These are phyloP conservation scores for Panaeolus cyanescens DNA, from an alignment of 768 basidiomycete genomes.

Conservation along the genomic window DNA sequence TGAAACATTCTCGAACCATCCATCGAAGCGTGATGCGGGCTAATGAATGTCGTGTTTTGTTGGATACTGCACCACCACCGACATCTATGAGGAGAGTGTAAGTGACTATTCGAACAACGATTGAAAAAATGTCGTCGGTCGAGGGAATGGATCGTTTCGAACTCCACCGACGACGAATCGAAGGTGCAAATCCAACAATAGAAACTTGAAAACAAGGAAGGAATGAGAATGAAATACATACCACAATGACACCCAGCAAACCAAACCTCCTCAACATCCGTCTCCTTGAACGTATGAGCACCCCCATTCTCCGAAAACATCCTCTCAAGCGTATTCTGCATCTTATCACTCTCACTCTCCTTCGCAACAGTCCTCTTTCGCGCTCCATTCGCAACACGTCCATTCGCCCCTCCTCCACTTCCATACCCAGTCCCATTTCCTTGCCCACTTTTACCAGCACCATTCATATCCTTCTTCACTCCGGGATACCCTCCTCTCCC, in stretches of 20 bases:
- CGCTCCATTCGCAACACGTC: background rate
- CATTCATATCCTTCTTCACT: background rate
- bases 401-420: constrained; percentile 7
- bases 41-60: constrained; percentile 47
- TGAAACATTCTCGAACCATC: constrained; percentile 77
- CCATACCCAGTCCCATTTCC: background rate
- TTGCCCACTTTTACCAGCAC: background rate
- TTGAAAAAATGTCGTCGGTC: background rate
- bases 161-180: background rate
- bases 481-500: background rate
- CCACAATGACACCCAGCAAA: constrained; percentile 58
- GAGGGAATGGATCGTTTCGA: background rate
- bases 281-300: background rate
- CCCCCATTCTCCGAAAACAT: constrained; percentile 27
- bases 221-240: constrained; percentile 13
- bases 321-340: constrained; percentile 30
- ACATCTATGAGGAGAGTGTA: constrained; percentile 36
- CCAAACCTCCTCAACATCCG: constrained; percentile 71
- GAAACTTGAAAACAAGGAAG: background rate
- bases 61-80: constrained; percentile 55
- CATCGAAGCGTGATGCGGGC: constrained; percentile 60
- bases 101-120: too few species aligned
- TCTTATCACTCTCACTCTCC: constrained; percentile 25
- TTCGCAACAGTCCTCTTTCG: constrained; percentile 13
- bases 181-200: too few species aligned